Conservation (phyloP, 108 stramenopile genomes). For the Parmales sp. region DNA sequence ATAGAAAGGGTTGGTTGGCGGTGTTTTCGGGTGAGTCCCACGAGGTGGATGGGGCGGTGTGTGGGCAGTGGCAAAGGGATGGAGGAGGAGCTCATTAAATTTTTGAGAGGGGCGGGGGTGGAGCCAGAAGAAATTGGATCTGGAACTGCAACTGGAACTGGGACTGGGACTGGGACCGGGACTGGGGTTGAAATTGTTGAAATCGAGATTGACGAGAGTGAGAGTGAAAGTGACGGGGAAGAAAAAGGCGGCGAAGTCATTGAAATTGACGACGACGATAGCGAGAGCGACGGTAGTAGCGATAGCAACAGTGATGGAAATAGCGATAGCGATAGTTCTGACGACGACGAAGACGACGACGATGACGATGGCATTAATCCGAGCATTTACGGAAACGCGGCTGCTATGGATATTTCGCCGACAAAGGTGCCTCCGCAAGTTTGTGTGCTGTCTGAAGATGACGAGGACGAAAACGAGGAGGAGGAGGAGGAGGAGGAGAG, state of each 20-base stretch:
- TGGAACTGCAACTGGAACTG: no score
- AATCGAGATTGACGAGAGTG: no score
- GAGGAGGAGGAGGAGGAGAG: conserved; percentile 33
- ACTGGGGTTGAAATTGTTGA: no score
- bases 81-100: conserved; percentile 9
- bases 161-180: no score
- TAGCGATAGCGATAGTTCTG: neutral
- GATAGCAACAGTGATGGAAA: neutral
- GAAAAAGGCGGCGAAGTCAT: conserved; percentile 11
- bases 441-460: conserved; percentile 4
- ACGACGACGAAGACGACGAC: neutral
- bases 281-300: neutral
- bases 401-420: neutral
- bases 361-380: neutral
- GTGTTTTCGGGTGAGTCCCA: conserved; percentile 36
- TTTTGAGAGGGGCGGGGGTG: conserved; percentile 21
- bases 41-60: conserved; percentile 24
- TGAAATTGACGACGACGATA: neutral
- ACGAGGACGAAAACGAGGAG: conserved; percentile 13
- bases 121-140: no score
- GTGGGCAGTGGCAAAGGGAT: conserved; percentile 17
- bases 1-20: conserved; percentile 57
- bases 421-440: neutral
- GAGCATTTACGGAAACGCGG: neutral
- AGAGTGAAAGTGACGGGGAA: neutral